Evolutionary conservation across 768 basidiomycete genomes (phyloP), one percentile per base, ranked within the genome.

Genomic region (Pisolithus orientalis): DNA sequence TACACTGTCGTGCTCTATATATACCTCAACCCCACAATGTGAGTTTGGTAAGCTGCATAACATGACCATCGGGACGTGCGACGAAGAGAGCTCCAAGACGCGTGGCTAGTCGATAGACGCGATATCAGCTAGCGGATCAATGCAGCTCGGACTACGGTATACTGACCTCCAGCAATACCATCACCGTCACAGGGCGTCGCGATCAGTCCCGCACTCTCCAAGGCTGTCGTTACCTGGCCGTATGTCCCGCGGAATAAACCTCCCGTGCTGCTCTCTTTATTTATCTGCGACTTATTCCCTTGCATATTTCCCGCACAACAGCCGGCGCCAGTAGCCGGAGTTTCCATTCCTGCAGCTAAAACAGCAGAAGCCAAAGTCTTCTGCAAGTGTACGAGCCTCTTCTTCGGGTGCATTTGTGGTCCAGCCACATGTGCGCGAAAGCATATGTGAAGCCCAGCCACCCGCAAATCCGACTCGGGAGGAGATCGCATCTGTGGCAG

Each of bases 191-290:
- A 75, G 9, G 67, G 66, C 5, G 60, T 60, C 28, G 66, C 61
- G 25, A 60, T 62, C 57, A 75, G 61, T 38, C 74, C 73, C 1
- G 70, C 74, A 14, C 53, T 61, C 46, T 69, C 57, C 40, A 75
- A 59, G n/a, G 74, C 74, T 24, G 59, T 53, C 65, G 68, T 66
- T 47, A 75, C 57, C 58, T 75, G 74, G 9, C 74, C 74, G 56
- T 73, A 75, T 17, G 74, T 75, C 25, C 74, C 74, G 25, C 70
- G 66, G 56, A 72, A 75, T 48, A 75, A 57, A 28, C 71, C 62
- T 39, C 63, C 60, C n/a, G 63, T 17, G 8, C 54, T 55, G 51
- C 52, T 60, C 21, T 62, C 47, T 47, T 54, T 53, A 48, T 27
- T n/a, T 1, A 6, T 38, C 37, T 50, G 59, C 1, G 25, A n/a